These are phyloP conservation scores for Aspergillus bertholletiae DNA, from an alignment of 495 filamentous ascomycete genomes.

Conservation along the genomic window DNA sequence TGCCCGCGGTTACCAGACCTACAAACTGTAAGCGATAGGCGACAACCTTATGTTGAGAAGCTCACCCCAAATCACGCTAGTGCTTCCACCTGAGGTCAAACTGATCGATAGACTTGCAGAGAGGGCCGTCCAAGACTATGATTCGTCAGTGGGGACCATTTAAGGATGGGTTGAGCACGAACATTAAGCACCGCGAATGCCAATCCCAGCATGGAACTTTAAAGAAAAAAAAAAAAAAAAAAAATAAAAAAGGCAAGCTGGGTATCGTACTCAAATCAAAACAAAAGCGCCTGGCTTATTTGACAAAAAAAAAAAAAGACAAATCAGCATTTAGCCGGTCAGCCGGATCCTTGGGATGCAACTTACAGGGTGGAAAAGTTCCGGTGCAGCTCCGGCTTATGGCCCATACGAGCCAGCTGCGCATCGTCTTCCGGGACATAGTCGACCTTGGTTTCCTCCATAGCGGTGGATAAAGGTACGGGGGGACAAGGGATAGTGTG, in stretches of 20 bases:
- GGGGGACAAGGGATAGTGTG: neutral
- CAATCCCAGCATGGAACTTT: conserved; percentile 45
- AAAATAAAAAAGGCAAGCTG: too few species aligned
- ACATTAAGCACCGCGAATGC: conserved; percentile 47
- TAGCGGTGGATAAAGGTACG: neutral
- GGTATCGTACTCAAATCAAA: too few species aligned
- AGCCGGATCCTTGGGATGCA: neutral
- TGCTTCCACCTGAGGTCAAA: conserved; percentile 41
- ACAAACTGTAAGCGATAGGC: neutral
- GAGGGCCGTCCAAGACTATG: conserved; percentile 42
- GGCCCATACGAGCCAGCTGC: conserved; percentile 54
- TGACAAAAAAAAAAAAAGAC: too few species aligned
- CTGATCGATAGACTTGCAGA: conserved; percentile 44
- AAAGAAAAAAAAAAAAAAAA: too few species aligned
- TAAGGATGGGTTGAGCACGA: neutral
- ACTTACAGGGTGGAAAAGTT: conserved; percentile 42
- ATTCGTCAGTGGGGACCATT: neutral
- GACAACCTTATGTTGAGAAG: neutral
- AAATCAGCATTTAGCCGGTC: neutral
- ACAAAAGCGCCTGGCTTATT: too few species aligned
- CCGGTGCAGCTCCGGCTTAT: conserved; percentile 56
- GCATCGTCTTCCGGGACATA: conserved; percentile 31
- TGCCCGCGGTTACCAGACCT: conserved; percentile 63
- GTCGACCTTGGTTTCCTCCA: neutral
- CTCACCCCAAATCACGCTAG: conserved; percentile 43